A percentile compares a stretch with the other conserved stretches of the same genome.
Conservation (phyloP, 495 filamentous ascomycete genomes). For the Penicillium alfredii region DNA sequence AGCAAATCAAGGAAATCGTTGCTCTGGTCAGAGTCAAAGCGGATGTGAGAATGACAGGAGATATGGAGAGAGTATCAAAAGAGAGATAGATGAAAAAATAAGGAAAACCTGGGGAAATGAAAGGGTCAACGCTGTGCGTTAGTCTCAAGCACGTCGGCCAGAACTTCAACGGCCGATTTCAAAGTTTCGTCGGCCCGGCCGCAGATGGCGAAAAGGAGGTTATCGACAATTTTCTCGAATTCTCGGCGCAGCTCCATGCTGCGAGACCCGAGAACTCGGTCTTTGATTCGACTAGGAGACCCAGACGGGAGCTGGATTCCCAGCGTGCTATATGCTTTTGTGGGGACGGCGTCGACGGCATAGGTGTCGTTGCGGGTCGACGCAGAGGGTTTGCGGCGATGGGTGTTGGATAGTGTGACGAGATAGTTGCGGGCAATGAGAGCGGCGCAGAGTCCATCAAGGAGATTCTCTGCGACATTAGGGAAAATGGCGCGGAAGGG, state of each 20-base stretch:
- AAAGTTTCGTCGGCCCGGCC: slow-evolving; percentile 33
- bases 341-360: slow-evolving; percentile 29
- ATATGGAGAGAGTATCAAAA: background rate
- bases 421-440: slow-evolving; percentile 59
- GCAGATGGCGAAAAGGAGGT: slow-evolving; percentile 35
- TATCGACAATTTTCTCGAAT: slow-evolving; percentile 39
- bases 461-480: slow-evolving; percentile 45
- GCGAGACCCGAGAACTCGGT: slow-evolving; percentile 28
- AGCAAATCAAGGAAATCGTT: slow-evolving; percentile 7
- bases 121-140: slow-evolving; percentile 19
- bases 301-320: slow-evolving; percentile 30
- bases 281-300: slow-evolving; percentile 25
- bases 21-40: no score
- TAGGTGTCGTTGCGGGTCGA: slow-evolving; percentile 17
- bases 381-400: slow-evolving; percentile 21
- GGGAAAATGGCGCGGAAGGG: slow-evolving; percentile 57
- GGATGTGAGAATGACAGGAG: background rate
- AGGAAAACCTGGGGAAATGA: slow-evolving; percentile 3
- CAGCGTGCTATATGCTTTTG: slow-evolving; percentile 32
- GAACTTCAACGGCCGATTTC: slow-evolving; percentile 37
- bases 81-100: slow-evolving; percentile 1
- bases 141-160: slow-evolving; percentile 38
- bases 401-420: slow-evolving; percentile 27
- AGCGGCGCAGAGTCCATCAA: slow-evolving; percentile 59
- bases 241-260: slow-evolving; percentile 28